These are phyloP conservation scores for Emergomyces pasteurianus DNA, from an alignment of 2,329 filamentous ascomycete species.

Conservation along the genomic window DNA sequence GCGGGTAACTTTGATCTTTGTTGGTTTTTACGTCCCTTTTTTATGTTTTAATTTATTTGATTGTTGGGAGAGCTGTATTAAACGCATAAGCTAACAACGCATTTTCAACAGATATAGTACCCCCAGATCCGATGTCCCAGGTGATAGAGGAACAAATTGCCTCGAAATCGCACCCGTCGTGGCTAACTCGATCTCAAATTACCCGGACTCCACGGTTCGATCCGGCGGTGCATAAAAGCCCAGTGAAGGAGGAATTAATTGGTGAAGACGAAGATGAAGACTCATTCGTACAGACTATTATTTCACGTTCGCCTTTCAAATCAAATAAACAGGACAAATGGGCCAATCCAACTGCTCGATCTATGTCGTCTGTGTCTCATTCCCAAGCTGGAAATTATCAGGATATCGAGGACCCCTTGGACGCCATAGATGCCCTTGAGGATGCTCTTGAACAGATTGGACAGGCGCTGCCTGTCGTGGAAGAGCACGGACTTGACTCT, in stretches of 20 bases:
- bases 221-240: constrained; percentile 12
- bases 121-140: not conserved
- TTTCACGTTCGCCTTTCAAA: constrained; percentile 16
- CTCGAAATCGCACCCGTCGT: not conserved
- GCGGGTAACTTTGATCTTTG: not conserved
- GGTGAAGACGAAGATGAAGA: constrained; percentile 12
- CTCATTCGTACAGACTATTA: constrained; percentile 19
- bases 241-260: constrained; percentile 2
- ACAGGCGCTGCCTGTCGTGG: constrained; percentile 22
- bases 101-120: not conserved
- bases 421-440: constrained; percentile 40
- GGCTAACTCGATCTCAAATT: not conserved
- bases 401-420: constrained; percentile 35
- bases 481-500: constrained; percentile 16
- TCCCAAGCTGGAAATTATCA: constrained; percentile 10
- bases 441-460: constrained; percentile 40
- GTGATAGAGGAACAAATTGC: not conserved
- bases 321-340: constrained; percentile 2
- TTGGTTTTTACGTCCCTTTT: not conserved
- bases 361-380: constrained; percentile 8
- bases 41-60: not conserved
- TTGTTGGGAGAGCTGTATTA: not conserved
- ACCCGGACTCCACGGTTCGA: constrained; percentile 17
- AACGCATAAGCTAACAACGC: not conserved
- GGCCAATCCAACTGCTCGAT: not conserved